These are phyloP conservation scores for Lentinula edodes DNA, from an alignment of 768 basidiomycete species.

Conservation along the genomic window DNA sequence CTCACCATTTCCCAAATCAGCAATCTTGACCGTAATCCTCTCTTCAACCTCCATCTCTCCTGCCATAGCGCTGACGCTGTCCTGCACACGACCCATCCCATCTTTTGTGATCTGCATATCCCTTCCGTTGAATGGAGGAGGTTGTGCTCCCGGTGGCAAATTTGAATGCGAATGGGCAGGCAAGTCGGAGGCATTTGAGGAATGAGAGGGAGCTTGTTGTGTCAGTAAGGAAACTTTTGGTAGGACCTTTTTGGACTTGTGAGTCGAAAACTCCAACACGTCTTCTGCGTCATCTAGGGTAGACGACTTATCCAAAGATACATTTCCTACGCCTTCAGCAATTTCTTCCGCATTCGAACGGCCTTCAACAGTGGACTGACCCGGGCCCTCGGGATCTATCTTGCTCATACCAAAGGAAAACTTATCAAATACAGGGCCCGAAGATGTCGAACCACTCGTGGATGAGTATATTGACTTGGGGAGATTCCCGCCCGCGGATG, in stretches of 20 bases:
- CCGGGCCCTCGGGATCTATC: slow-evolving; percentile 50
- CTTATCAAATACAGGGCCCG: slow-evolving; percentile 56
- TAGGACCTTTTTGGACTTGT: background rate
- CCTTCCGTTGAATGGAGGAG: background rate
- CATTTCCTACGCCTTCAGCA: slow-evolving; percentile 46
- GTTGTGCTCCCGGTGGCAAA: slow-evolving; percentile 7
- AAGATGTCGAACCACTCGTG: background rate
- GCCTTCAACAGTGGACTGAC: slow-evolving; percentile 17
- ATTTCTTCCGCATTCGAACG: slow-evolving; percentile 18
- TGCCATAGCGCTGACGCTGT: slow-evolving; percentile 18
- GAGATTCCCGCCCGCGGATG: background rate
- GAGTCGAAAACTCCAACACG: slow-evolving; percentile 1
- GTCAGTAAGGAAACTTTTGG: slow-evolving; percentile 51
- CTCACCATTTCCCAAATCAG: slow-evolving; percentile 93
- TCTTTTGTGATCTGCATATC: background rate
- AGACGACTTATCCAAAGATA: slow-evolving; percentile 29
- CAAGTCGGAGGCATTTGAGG: slow-evolving; percentile 1
- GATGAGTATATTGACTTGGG: slow-evolving; percentile 9
- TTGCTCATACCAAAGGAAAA: slow-evolving; percentile 91
- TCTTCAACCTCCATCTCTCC: slow-evolving; percentile 28
- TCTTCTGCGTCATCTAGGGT: slow-evolving; percentile 26
- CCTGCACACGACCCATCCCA: slow-evolving; percentile 9
- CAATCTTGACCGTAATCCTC: slow-evolving; percentile 96
- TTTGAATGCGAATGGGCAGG: background rate
- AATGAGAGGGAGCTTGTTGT: slow-evolving; percentile 43